phyloP scores from a whole-genome alignment of 352 stramenopile species.

The Globisporangium solare region DNA sequence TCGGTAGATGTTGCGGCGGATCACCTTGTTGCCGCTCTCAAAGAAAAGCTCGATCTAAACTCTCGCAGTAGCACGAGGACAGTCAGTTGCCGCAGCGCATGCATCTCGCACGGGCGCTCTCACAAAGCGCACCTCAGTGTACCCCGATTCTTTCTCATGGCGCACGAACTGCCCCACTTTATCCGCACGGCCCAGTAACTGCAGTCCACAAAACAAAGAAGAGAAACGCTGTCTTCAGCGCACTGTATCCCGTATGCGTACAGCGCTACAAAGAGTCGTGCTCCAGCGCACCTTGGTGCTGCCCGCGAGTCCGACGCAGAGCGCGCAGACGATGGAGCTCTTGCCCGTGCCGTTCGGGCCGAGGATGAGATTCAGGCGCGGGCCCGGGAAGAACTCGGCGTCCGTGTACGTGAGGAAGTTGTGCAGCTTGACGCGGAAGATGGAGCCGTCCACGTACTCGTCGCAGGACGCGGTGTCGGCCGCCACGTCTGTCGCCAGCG shows the following conservation, averaged over 20 bases:
- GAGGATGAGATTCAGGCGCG: slow-evolving; percentile 97
- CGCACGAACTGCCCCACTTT: slow-evolving; percentile 90
- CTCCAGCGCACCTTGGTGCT: slow-evolving; percentile 74
- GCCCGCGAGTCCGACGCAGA: slow-evolving; percentile 95
- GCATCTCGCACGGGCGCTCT: too few relatives aligned
- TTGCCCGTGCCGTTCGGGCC: slow-evolving; percentile 96
- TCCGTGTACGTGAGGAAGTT: slow-evolving; percentile 95
- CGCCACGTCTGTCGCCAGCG: slow-evolving; percentile 21
- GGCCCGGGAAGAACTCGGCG: slow-evolving; percentile 87
- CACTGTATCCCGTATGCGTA: not conserved
- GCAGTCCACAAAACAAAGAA: not conserved
- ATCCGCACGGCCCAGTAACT: slow-evolving; percentile 93
- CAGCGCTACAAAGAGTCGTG: not conserved
- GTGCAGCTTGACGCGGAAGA: slow-evolving; percentile 89
- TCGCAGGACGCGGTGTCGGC: slow-evolving; percentile 29
- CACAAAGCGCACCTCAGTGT: slow-evolving; percentile 46
- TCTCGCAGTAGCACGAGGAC: not conserved
- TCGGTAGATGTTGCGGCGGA: slow-evolving; percentile 90
- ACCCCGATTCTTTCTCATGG: slow-evolving; percentile 80
- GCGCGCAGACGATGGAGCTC: slow-evolving; percentile 94
- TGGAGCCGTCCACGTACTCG: slow-evolving; percentile 82
- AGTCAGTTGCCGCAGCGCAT: not conserved
- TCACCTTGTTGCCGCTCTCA: slow-evolving; percentile 64
- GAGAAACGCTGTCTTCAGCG: not conserved
- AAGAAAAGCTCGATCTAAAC: slow-evolving; percentile 94